phyloP scores from a whole-genome alignment of 495 filamentous ascomycete species.

The Glonium stellatum region DNA sequence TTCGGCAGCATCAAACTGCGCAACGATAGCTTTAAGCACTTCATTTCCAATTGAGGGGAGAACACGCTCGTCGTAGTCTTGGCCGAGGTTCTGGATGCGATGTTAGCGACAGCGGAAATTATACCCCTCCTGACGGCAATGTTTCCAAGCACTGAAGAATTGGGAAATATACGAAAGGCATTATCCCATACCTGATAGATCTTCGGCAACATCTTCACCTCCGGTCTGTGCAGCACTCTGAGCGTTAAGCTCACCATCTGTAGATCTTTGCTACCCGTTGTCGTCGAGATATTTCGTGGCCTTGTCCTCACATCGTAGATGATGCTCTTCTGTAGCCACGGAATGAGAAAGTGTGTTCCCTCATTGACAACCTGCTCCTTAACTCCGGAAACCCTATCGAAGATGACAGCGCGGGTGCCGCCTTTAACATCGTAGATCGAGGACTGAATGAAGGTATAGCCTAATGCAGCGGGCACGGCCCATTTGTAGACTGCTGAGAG shows the following conservation, averaged over 20 bases:
- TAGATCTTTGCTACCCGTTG: slow-evolving; percentile 95
- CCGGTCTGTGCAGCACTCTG: slow-evolving; percentile 88
- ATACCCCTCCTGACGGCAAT: background rate
- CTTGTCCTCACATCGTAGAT: slow-evolving; percentile 97
- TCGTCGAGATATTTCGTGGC: slow-evolving; percentile 95
- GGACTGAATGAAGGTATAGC: slow-evolving; percentile 54
- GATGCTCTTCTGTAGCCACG: slow-evolving; percentile 92
- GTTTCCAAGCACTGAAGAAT: background rate
- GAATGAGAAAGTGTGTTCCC: slow-evolving; percentile 93
- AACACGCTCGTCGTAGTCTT: slow-evolving; percentile 98
- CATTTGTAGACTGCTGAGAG: slow-evolving; percentile 60
- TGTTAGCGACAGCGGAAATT: background rate
- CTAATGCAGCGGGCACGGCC: slow-evolving; percentile 64
- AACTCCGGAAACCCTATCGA: slow-evolving; percentile 88
- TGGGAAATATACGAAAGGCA: too few species aligned
- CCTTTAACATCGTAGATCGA: slow-evolving; percentile 96
- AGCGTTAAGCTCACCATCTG: slow-evolving; percentile 99
- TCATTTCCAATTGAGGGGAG: slow-evolving; percentile 99
- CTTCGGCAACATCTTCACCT: slow-evolving; percentile 84
- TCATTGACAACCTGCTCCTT: slow-evolving; percentile 89
- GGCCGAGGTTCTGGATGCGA: slow-evolving; percentile 56
- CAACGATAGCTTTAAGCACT: slow-evolving; percentile 98
- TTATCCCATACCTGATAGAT: slow-evolving; percentile 79
- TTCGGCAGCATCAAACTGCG: slow-evolving; percentile 98
- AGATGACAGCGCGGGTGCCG: slow-evolving; percentile 91